phyloP scores from a whole-genome alignment of 331 rosid species.

The Saraca asoca region DNA sequence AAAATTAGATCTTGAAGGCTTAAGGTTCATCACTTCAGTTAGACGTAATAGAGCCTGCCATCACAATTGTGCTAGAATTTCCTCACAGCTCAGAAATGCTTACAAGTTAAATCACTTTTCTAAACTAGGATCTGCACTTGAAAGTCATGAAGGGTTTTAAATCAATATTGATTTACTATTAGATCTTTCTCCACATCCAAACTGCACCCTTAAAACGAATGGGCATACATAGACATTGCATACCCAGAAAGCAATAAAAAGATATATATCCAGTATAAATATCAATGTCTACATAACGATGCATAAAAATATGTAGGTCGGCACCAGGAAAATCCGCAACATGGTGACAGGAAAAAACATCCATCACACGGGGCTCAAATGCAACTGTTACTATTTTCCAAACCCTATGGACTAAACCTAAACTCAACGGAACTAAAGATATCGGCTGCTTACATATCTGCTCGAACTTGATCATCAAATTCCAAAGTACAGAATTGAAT shows the following conservation, averaged over 20 bases:
- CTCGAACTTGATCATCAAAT: slow-evolving; percentile 30
- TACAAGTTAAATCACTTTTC: too few species aligned
- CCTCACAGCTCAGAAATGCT: too few species aligned
- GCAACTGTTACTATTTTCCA: slow-evolving; percentile 36
- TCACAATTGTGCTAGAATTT: too few species aligned
- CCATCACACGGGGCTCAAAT: slow-evolving; percentile 30
- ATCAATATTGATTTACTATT: too few species aligned
- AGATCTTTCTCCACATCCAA: too few species aligned
- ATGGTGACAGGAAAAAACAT: slow-evolving; percentile 27
- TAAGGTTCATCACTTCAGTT: too few species aligned
- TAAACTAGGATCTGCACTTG: too few species aligned
- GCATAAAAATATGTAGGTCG: background rate
- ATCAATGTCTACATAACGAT: slow-evolving; percentile 24
- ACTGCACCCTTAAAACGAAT: too few species aligned
- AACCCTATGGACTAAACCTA: slow-evolving; percentile 30
- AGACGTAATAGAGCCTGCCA: too few species aligned
- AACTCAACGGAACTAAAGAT: slow-evolving; percentile 24
- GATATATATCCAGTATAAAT: slow-evolving; percentile 32
- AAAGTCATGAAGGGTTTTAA: too few species aligned
- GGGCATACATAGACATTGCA: too few species aligned
- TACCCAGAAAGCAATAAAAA: background rate
- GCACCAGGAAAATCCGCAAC: slow-evolving; percentile 15
- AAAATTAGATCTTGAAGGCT: too few species aligned
- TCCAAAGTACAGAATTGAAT: background rate
- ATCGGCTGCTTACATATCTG: slow-evolving; percentile 27